Percentiles rank a stretch among this genome's conserved stretches.
Evolutionary conservation across 2,329 filamentous ascomycete genomes (phyloP).

Genomic region (Aspergillus sp.): DNA sequence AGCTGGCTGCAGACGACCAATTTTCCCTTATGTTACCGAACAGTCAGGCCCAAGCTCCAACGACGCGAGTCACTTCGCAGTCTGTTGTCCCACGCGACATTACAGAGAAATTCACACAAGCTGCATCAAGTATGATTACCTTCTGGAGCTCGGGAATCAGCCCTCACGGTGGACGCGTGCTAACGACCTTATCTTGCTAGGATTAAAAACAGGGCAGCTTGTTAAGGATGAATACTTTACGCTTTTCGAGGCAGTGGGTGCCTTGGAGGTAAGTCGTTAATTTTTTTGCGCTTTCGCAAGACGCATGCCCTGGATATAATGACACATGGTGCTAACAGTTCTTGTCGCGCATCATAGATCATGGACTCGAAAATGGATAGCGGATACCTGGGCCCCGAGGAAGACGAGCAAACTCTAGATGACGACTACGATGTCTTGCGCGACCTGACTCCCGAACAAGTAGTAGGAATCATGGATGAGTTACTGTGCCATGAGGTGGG

Average conservation of each 20-base stretch:
- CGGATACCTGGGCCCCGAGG: slow-evolving; percentile 76
- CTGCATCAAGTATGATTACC: slow-evolving; percentile 52
- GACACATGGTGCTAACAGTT: background rate
- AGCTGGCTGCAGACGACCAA: slow-evolving; percentile 32
- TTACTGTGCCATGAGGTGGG: slow-evolving; percentile 82
- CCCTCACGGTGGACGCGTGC: background rate
- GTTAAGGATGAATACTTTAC: slow-evolving; percentile 95
- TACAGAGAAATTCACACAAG: slow-evolving; percentile 59
- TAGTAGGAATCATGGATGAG: slow-evolving; percentile 93
- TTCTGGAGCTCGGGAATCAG: background rate
- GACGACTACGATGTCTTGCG: slow-evolving; percentile 77
- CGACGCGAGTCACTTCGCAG: slow-evolving; percentile 39
- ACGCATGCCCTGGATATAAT: background rate
- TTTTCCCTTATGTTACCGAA: slow-evolving; percentile 39
- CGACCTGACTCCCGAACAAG: slow-evolving; percentile 73
- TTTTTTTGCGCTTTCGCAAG: background rate
- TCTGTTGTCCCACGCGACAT: slow-evolving; percentile 55
- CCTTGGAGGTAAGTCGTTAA: slow-evolving; percentile 58
- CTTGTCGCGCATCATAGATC: slow-evolving; percentile 63
- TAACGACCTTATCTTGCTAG: slow-evolving; percentile 50
- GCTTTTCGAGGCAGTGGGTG: slow-evolving; percentile 88
- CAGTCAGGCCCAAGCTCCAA: slow-evolving; percentile 36
- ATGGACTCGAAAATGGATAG: slow-evolving; percentile 99
- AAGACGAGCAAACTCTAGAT: slow-evolving; percentile 68
- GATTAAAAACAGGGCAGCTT: slow-evolving; percentile 76